Evolutionary conservation across 176 grass and related monocot species (phyloP).

Genomic region (Hyparrhenia diplandra): DNA sequence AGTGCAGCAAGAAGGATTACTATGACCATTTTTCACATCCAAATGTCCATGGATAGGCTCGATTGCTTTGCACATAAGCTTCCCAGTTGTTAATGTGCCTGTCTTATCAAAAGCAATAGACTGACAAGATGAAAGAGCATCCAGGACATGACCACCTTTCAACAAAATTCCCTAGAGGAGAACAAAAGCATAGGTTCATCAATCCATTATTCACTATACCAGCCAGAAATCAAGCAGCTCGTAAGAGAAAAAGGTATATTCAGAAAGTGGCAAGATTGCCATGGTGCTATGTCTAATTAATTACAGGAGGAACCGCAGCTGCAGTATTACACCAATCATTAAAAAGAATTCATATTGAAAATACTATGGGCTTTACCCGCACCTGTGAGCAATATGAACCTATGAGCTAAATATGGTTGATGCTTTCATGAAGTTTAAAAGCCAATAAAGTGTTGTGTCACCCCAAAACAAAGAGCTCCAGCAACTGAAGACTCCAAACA

Average conservation of each 20-base stretch:
- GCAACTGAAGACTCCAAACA: conserved; percentile 14
- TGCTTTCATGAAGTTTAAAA: not conserved
- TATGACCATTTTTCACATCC: conserved; percentile 27
- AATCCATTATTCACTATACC: conserved; percentile 2
- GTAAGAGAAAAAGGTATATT: conserved; percentile 7
- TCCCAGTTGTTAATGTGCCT: conserved; percentile 93
- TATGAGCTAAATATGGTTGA: not conserved
- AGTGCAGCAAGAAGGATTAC: conserved; percentile 58
- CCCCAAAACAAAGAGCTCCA: not conserved
- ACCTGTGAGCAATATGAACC: not conserved
- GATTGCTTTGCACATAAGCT: conserved; percentile 93
- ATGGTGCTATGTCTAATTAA: not conserved
- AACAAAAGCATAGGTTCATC: conserved; percentile 19
- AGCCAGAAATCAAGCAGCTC: conserved; percentile 10
- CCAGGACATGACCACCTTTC: conserved; percentile 94
- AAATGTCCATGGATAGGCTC: conserved; percentile 96
- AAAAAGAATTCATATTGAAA: not conserved
- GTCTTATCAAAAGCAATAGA: conserved; percentile 99
- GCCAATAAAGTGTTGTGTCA: not conserved
- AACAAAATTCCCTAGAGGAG: conserved; percentile 86
- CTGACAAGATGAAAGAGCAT: conserved; percentile 86
- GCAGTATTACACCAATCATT: conserved; percentile 4
- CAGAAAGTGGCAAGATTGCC: not conserved
- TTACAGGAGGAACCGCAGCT: not conserved
- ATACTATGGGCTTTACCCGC: not conserved